These are phyloP conservation scores for Blastobotrys buckinghamii DNA, from an alignment of 1,139 yeast species.

Conservation along the genomic window DNA sequence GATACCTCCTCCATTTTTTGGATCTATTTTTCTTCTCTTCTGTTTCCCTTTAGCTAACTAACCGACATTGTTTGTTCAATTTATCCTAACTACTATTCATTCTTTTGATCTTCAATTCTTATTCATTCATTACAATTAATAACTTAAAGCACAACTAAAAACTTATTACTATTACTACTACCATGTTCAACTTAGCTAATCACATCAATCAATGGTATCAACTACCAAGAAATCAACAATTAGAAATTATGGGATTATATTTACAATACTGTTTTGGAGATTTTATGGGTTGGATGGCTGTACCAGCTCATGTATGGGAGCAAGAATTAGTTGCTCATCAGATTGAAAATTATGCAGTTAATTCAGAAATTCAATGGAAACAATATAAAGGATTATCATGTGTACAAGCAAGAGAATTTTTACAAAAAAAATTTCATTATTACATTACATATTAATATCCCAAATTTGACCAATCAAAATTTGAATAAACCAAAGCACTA, in stretches of 20 bases:
- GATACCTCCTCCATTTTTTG: too few species aligned
- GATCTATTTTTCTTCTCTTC: too few species aligned
- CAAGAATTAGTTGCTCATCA: constrained; percentile 6
- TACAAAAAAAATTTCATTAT: neutral
- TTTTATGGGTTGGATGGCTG: constrained; percentile 11
- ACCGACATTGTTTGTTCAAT: neutral
- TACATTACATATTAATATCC: constrained; percentile 11
- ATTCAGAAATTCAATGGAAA: constrained; percentile 11
- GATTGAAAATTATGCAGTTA: constrained; percentile 8
- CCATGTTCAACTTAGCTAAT: constrained; percentile 3
- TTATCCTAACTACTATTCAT: neutral
- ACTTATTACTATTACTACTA: neutral
- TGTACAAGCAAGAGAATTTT: constrained; percentile 2
- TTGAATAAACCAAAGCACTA: constrained; percentile 86
- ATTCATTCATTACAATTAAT: neutral
- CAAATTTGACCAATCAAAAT: constrained; percentile 45
- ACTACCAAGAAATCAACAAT: constrained; percentile 3
- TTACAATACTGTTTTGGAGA: constrained; percentile 13
- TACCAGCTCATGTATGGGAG: constrained; percentile 10
- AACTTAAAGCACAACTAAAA: neutral
- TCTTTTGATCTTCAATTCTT: neutral
- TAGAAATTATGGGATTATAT: constrained; percentile 12
- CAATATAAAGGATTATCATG: constrained; percentile 7
- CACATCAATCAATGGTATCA: constrained; percentile 3
- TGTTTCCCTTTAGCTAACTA: too few species aligned